Conservation (phyloP, 257 asterid genomes). For the Apocynum venetum region DNA sequence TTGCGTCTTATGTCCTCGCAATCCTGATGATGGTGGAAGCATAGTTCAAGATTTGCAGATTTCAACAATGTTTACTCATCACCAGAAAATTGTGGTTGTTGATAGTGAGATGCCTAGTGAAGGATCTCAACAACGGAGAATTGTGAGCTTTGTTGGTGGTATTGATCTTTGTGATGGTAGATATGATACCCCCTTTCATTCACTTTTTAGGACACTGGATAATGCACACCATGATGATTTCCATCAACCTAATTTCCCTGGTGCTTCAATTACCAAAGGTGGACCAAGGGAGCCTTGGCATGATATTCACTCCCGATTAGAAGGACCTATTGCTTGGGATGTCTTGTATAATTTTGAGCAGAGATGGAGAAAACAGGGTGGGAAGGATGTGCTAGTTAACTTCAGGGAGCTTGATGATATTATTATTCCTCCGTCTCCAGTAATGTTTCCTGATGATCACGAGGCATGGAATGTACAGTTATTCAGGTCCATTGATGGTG, state of each 20-base stretch:
- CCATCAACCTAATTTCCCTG: constrained; percentile 77
- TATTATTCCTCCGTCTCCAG: constrained; percentile 72
- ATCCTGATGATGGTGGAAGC: constrained; percentile 86
- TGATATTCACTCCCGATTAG: constrained; percentile 71
- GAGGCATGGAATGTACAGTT: constrained; percentile 86
- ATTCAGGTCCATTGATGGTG: constrained; percentile 85
- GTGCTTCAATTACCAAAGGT: constrained; percentile 57
- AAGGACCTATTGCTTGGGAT: constrained; percentile 91
- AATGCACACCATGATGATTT: constrained; percentile 83
- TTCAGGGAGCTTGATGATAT: constrained; percentile 55
- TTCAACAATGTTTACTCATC: constrained; percentile 91
- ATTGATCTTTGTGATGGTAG: constrained; percentile 84
- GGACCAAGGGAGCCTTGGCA: constrained; percentile 97
- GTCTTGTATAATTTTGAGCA: constrained; percentile 80
- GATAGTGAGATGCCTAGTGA: constrained; percentile 55
- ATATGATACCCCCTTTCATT: constrained; percentile 78
- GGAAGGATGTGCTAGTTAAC: constrained; percentile 58
- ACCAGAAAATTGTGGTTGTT: constrained; percentile 73
- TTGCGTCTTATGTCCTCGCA: constrained; percentile 71
- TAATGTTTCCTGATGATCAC: constrained; percentile 56
- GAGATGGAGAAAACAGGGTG: constrained; percentile 88
- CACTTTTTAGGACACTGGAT: constrained; percentile 74
- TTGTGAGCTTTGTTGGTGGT: constrained; percentile 91
- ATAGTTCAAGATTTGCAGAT: constrained; percentile 61
- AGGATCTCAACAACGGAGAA: constrained; percentile 41